Percentiles rank a stretch among this genome's conserved stretches.
Evolutionary conservation across 2,329 filamentous ascomycete species (phyloP).

Genomic region (Byssoonygena ceratinophila): DNA sequence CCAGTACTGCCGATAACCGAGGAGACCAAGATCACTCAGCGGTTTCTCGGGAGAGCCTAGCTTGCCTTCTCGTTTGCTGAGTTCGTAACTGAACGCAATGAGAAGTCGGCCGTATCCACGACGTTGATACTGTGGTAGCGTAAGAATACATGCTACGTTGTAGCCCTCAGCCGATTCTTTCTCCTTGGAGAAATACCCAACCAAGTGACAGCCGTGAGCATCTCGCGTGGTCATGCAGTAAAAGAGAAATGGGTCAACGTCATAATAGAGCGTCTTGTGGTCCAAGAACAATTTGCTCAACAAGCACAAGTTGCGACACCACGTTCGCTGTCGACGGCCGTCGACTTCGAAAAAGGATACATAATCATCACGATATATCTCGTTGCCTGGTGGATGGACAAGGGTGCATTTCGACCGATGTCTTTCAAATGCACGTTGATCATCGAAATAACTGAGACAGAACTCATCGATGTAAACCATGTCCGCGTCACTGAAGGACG

Average conservation of each 20-base stretch:
- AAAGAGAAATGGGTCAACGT: conserved; percentile 93
- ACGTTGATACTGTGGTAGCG: conserved; percentile 87
- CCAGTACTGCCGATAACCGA: conserved; percentile 97
- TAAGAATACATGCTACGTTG: conserved; percentile 96
- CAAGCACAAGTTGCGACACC: conserved; percentile 94
- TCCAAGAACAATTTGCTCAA: conserved; percentile 96
- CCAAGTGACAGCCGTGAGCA: conserved; percentile 84
- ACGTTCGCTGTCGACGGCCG: conserved; percentile 92
- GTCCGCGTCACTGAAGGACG: conserved; percentile 76
- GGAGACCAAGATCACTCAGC: conserved; percentile 78
- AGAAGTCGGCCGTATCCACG: conserved; percentile 87
- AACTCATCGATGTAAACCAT: conserved; percentile 96
- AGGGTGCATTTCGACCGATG: conserved; percentile 85
- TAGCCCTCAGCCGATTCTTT: conserved; percentile 95
- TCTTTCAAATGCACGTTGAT: conserved; percentile 68
- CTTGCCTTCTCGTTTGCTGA: conserved; percentile 89
- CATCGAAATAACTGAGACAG: conserved; percentile 82
- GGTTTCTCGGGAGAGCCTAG: conserved; percentile 95
- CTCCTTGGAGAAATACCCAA: conserved; percentile 98
- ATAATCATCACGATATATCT: conserved; percentile 86
- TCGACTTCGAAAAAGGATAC: conserved; percentile 97
- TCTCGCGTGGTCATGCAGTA: conserved; percentile 95
- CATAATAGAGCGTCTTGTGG: conserved; percentile 96
- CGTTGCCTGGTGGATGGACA: conserved; percentile 88
- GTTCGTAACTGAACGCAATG: conserved; percentile 95